Evolutionary conservation across 345 rosid species (phyloP), one percentile per base, ranked within the genome.

Genomic region (Acer saccharum): DNA sequence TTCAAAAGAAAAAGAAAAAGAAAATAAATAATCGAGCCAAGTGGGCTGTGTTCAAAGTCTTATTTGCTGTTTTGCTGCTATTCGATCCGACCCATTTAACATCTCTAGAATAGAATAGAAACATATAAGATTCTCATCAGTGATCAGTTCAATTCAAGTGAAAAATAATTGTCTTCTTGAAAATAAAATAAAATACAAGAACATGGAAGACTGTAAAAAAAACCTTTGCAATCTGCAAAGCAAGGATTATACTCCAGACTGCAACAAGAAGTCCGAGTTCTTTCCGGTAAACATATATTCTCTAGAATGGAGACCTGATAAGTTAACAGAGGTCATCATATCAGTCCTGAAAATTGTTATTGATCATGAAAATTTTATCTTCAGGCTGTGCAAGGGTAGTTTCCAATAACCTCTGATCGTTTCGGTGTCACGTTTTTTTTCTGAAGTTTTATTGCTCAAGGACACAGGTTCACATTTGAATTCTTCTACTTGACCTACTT

Each of bases 221-320:
- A 20, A 87, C 88, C 90, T 88, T 84, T 13, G 78, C 52, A 48
- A 88, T 85, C 75, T 88, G 81, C 71, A 86, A 54, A 43, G 73
- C 84, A n/a, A 86, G 91, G 48, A 86, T 79, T 43, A 69, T 41
- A 41, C 78, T 23, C 91, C 89, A 88, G 69, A 84, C 82, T 77
- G 73, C 77, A 21, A 79, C 46, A 14, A 88, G 84, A 67, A 88
- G 18, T 57, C 88, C 88, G 16, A 84, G 82, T 43, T 88, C 86
- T 65, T 81, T 82, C 91, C 89, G 84, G 20, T 21, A 55, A 32
- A 86, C 75, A 52, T n/a, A n/a, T n/a, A n/a, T 88, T 88, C n/a
- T 88, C 81, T 7, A 81, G 14, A 73, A 88, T 1, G 44, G 88
- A 66, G 21, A 88, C 86, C 90, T 88, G 78, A 25, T 29, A 65